Conservation (phyloP, 352 stramenopile species). For the Globisporangium mamillatum region DNA sequence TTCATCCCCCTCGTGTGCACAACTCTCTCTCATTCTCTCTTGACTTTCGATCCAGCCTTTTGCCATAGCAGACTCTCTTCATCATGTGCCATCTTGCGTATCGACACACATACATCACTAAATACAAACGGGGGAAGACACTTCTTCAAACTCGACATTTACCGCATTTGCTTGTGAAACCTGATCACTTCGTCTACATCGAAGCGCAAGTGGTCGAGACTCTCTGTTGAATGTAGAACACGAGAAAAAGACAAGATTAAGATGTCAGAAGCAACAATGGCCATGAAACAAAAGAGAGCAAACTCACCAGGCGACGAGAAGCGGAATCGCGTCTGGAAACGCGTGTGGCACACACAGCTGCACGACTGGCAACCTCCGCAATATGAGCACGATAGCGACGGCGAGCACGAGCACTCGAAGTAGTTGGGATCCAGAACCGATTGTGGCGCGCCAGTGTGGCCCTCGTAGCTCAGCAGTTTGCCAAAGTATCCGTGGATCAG, state of each 20-base stretch:
- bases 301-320: constrained; percentile 65
- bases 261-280: constrained; percentile 14
- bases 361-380: constrained; percentile 82
- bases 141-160: not conserved
- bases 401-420: constrained; percentile 70
- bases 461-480: constrained; percentile 66
- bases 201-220: constrained; percentile 31
- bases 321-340: constrained; percentile 86
- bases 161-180: constrained; percentile 32
- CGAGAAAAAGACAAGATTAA: not conserved
- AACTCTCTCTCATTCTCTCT: not conserved
- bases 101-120: not conserved
- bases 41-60: not conserved
- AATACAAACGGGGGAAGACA: not conserved
- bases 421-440: constrained; percentile 67
- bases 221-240: constrained; percentile 20
- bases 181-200: constrained; percentile 46
- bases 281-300: not conserved
- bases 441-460: constrained; percentile 69
- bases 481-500: constrained; percentile 59
- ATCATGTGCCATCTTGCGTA: not conserved
- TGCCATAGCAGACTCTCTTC: not conserved
- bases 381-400: constrained; percentile 54
- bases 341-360: constrained; percentile 78
- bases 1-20: not conserved